Evolutionary conservation across 345 rosid species (phyloP).

Genomic region (Theobroma cacao): DNA sequence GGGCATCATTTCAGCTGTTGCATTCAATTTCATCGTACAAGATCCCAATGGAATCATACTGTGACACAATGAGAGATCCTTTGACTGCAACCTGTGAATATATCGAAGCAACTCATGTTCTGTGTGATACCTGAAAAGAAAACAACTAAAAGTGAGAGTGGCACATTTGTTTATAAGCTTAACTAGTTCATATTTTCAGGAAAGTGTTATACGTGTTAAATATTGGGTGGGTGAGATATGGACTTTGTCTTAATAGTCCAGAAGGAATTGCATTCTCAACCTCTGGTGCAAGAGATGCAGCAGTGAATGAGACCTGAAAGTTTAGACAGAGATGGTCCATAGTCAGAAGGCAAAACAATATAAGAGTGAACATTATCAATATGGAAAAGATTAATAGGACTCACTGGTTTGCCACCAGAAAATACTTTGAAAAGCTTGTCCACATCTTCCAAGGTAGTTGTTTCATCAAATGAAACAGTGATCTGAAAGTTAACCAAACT

Average conservation of each 20-base stretch:
- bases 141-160: slow-evolving; percentile 18
- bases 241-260: slow-evolving; percentile 62
- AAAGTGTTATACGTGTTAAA: slow-evolving; percentile 65
- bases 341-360: slow-evolving; percentile 3
- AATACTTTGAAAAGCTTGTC: slow-evolving; percentile 78
- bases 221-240: slow-evolving; percentile 74
- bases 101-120: slow-evolving; percentile 96
- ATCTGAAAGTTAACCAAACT: slow-evolving; percentile 47
- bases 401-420: slow-evolving; percentile 74
- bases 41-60: slow-evolving; percentile 99
- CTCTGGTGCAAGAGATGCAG: slow-evolving; percentile 86
- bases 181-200: slow-evolving; percentile 18
- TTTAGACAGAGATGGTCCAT: slow-evolving; percentile 6
- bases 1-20: slow-evolving; percentile 98
- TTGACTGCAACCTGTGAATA: slow-evolving; percentile 69
- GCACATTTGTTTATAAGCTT: slow-evolving; percentile 3
- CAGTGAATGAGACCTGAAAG: slow-evolving; percentile 76
- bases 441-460: slow-evolving; percentile 92
- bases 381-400: slow-evolving; percentile 25
- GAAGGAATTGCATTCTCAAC: slow-evolving; percentile 74
- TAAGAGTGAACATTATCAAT: slow-evolving; percentile 11
- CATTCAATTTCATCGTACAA: slow-evolving; percentile 97
- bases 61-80: slow-evolving; percentile 97
- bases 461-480: slow-evolving; percentile 92
- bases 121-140: slow-evolving; percentile 65